Evolutionary conservation across 2,329 filamentous ascomycete species (phyloP), one percentile per base, ranked within the genome.

Genomic region (Plectosphaerella cucumerina): DNA sequence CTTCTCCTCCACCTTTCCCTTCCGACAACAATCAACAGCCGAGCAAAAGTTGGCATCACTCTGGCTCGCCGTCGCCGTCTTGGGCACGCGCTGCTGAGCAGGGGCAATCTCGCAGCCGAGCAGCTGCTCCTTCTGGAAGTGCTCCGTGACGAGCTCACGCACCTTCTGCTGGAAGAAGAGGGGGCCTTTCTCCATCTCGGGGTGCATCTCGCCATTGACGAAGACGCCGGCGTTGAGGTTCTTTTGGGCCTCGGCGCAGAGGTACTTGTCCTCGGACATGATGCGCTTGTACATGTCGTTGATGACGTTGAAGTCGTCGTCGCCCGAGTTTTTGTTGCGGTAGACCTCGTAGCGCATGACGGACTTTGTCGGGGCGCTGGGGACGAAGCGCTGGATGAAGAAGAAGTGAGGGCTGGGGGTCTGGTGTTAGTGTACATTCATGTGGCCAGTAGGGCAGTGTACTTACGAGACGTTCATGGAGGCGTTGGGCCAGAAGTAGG

Each of bases 261-360:
- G 76, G 9, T 76, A 71, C 60, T 85, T 85, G 68, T 86, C 83
- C 64, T 86, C 83, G 1, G 74, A 72, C 77, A 85, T 80, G 64
- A 86, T 76, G 37, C 78, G 77, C 65, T 81, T 81, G 70, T 85
- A 86, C 58, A 85, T 79, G 44, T 77, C 65, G 62, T 73, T 76
- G 64, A 85, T 80, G 48, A 71, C 65, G 14, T 73, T 65, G 61
- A 85, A 86, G 52, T 83, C 77, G 22, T 77, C 76, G 15, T 84
- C 77, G n/a, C 71, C 73, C 4, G 81, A 76, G 61, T 78, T 67
- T 62, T 80, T 81, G 72, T 85, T 80, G 53, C 80, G 74, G 71
- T 76, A 86, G 47, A 86, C 76, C 60, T 86, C 80, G 64, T 86
- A 85, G 51, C 73, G 71, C 77, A 86, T 85, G 37, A 70, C 68